A percentile compares a stretch with the other conserved stretches of the same genome.
Conservation (phyloP, 257 asterid species). For the Buddleja alternifolia region DNA sequence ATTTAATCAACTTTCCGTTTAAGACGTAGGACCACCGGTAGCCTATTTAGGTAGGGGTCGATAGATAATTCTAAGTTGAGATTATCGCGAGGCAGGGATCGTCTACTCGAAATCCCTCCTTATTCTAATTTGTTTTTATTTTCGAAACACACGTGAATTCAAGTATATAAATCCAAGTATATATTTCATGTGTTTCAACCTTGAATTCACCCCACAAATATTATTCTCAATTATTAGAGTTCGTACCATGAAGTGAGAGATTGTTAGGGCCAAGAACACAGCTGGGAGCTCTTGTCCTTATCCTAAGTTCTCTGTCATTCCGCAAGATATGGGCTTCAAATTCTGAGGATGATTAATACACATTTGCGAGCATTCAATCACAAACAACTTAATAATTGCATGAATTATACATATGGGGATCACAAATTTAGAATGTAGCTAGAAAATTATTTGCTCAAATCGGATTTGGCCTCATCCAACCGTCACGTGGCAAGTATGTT, state of each 20-base stretch:
- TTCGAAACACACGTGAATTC: neutral
- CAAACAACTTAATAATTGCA: conserved; percentile 57
- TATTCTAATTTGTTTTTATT: no score
- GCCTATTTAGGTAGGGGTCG: no score
- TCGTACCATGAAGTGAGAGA: conserved; percentile 33
- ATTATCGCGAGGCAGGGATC: no score
- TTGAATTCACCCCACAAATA: neutral
- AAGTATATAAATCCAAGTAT: neutral
- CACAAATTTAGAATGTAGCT: conserved; percentile 50
- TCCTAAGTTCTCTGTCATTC: conserved; percentile 52
- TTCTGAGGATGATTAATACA: conserved; percentile 43
- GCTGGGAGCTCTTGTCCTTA: conserved; percentile 60
- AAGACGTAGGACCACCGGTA: no score
- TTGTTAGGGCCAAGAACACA: conserved; percentile 39
- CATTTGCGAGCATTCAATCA: conserved; percentile 38
- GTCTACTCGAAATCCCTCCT: no score
- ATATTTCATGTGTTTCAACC: neutral
- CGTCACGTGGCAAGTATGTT: conserved; percentile 56
- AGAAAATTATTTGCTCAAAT: no score
- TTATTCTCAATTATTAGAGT: conserved; percentile 34
- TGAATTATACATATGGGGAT: conserved; percentile 45
- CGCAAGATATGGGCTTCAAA: conserved; percentile 55
- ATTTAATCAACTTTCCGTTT: no score
- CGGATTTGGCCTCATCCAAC: no score
- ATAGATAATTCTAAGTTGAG: no score